These are phyloP conservation scores for Pseudogymnoascus sp. DNA, from an alignment of 2,329 filamentous ascomycete genomes.

Conservation along the genomic window DNA sequence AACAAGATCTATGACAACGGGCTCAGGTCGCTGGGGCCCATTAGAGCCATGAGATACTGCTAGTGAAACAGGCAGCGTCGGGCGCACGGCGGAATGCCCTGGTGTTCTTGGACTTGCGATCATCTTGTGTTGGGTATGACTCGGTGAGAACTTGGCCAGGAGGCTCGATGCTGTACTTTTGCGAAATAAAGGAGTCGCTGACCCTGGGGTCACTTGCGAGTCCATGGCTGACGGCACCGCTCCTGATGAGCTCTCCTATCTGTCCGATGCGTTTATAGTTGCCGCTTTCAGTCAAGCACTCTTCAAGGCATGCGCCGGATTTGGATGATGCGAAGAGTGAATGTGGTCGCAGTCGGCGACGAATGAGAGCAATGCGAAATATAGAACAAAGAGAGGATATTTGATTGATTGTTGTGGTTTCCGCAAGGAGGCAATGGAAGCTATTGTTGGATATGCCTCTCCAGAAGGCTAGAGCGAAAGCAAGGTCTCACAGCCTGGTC, in stretches of 20 bases:
- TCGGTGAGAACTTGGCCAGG: conserved; percentile 24
- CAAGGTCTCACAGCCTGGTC: neutral
- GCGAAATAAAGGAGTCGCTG: neutral
- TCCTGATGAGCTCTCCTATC: neutral
- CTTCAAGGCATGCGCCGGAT: neutral
- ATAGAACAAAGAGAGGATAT: neutral
- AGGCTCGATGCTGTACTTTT: conserved; percentile 21
- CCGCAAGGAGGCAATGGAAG: neutral
- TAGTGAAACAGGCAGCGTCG: neutral
- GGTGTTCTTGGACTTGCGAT: conserved; percentile 10
- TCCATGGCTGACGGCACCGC: neutral
- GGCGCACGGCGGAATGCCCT: neutral
- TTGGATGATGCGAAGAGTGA: neutral
- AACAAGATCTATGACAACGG: neutral
- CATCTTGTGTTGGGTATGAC: conserved; percentile 24
- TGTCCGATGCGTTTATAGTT: neutral
- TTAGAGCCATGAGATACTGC: neutral
- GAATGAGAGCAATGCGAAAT: neutral
- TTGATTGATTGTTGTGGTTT: neutral
- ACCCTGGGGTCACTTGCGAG: neutral
- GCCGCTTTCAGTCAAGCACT: neutral
- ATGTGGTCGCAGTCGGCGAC: neutral
- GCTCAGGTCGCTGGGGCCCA: neutral
- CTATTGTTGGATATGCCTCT: neutral
- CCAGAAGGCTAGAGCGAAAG: neutral